Evolutionary conservation across 257 asterid species (phyloP).

Genomic region (Salvia rosmarinus): DNA sequence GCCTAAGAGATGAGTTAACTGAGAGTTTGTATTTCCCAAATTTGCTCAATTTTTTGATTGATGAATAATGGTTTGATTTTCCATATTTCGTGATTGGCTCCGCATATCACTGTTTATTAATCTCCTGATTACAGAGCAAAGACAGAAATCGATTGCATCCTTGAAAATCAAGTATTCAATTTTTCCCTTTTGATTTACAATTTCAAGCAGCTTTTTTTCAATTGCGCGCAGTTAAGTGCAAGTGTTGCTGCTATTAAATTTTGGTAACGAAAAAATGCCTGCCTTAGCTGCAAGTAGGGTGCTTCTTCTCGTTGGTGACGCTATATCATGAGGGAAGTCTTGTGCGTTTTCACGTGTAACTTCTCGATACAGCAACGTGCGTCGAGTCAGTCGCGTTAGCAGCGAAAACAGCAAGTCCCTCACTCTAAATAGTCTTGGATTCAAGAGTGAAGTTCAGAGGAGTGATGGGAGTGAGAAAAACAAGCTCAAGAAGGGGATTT

Average conservation of each 20-base stretch:
- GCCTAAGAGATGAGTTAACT: constrained; percentile 31
- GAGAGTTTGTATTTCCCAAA: constrained; percentile 1
- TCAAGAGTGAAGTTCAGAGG: constrained; percentile 43
- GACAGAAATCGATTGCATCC: constrained; percentile 13
- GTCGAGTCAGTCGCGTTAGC: constrained; percentile 41
- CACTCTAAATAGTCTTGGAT: constrained; percentile 73
- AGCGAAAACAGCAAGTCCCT: constrained; percentile 53
- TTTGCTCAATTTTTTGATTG: neutral
- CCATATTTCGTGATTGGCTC: neutral
- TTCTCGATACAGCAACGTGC: constrained; percentile 46
- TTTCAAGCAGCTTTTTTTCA: constrained; percentile 11
- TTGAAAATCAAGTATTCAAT: constrained; percentile 19
- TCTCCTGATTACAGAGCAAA: constrained; percentile 34
- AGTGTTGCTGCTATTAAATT: constrained; percentile 23
- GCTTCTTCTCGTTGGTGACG: constrained; percentile 53
- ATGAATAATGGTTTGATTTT: neutral
- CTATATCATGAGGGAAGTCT: constrained; percentile 47
- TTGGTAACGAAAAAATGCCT: constrained; percentile 43
- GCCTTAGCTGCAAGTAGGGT: constrained; percentile 51
- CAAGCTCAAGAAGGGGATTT: constrained; percentile 51
- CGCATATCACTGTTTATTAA: neutral
- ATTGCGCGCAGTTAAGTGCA: constrained; percentile 20
- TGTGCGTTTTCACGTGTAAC: constrained; percentile 45
- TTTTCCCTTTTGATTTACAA: neutral
- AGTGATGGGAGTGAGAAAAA: constrained; percentile 52